Evolutionary conservation across 176 grass and related monocot genomes (phyloP), one percentile per base, ranked within the genome.

Genomic region (Thalia dealbata): DNA sequence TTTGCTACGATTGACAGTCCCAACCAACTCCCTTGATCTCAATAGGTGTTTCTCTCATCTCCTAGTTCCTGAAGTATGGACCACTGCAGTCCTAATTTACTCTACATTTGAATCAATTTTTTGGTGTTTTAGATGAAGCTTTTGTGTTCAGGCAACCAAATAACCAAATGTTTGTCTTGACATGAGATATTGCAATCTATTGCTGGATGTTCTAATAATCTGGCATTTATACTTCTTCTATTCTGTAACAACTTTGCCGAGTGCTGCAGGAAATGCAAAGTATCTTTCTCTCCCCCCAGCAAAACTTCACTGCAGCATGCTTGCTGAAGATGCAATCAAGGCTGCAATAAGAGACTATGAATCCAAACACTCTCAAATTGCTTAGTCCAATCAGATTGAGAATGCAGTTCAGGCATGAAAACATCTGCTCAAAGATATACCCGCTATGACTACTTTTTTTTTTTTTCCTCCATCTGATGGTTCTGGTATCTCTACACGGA

Each of bases 231-330:
- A 14, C 60, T 23, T 26, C 14, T 16, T 6, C 1, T 21, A 19
- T 28, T 30, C 25, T 6, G 2, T 32, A 18, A 51, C 45, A 25
- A 38, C 12, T n/a, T 7, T 56, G 3, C 30, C 3, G 54, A 44
- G 0, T 72, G 59, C 83, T 82, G 1, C 81, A 92, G 90, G 27
- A 87, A 97, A 71, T 18, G 89, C 89, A 0, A 97, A 97, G 76
- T 90, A 97, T 69, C 71, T 92, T 4, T 92, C 95, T 10, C 89
- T 92, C 44, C 95, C 90, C 3, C 87, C 89, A 2, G 95, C 92
- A n/a, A 97, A 97, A 69, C 87, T 97, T 26, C 90, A 97, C 73
- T 97, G 95, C 83, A 92, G 89, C 82, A 97, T 97, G 93, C 89
- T 97, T 13, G 93, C 89, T 0, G 93, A 97, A 78, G 93, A 97